Evolutionary conservation across 805 yeast genomes (phyloP).

Genomic region (Torulaspora microellipsoides): DNA sequence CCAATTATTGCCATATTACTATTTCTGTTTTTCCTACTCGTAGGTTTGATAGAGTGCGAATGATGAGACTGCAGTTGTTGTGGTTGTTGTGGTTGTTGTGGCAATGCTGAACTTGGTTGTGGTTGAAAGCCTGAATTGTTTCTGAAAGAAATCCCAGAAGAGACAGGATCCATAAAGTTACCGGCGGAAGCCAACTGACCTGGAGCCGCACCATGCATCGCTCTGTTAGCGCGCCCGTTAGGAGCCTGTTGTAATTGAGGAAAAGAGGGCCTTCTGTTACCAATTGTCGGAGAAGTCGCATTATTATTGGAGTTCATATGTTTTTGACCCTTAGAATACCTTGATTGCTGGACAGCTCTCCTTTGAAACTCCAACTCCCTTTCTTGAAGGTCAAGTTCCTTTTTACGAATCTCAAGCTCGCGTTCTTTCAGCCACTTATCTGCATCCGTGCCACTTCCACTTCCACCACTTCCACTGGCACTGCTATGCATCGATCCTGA

Average conservation of each 20-base stretch:
- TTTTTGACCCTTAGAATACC: conserved; percentile 6
- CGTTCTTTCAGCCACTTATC: conserved; percentile 26
- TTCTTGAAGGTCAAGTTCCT: conserved; percentile 35
- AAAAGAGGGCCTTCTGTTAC: conserved; percentile 18
- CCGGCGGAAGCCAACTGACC: conserved; percentile 14
- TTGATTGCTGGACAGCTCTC: conserved; percentile 25
- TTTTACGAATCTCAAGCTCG: conserved; percentile 32
- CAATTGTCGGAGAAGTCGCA: conserved; percentile 11
- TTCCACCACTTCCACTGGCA: conserved; percentile 7
- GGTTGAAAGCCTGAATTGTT: background rate
- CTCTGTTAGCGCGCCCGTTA: conserved; percentile 22
- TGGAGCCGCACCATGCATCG: conserved; percentile 29
- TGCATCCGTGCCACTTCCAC: conserved; percentile 9
- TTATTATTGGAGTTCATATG: background rate
- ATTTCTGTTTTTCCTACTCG: conserved; percentile 36
- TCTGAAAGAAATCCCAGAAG: conserved; percentile 13
- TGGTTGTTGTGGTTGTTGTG: conserved; percentile 8
- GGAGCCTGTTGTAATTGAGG: conserved; percentile 20
- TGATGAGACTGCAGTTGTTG: conserved; percentile 12
- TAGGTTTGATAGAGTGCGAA: conserved; percentile 29
- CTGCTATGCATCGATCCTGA: conserved; percentile 7
- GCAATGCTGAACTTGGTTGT: conserved; percentile 4
- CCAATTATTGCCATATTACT: conserved; percentile 33
- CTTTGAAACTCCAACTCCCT: conserved; percentile 32
- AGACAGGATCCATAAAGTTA: conserved; percentile 23